phyloP scores from a whole-genome alignment of 306 rosid genomes.

The Sechiopsis laciniata region DNA sequence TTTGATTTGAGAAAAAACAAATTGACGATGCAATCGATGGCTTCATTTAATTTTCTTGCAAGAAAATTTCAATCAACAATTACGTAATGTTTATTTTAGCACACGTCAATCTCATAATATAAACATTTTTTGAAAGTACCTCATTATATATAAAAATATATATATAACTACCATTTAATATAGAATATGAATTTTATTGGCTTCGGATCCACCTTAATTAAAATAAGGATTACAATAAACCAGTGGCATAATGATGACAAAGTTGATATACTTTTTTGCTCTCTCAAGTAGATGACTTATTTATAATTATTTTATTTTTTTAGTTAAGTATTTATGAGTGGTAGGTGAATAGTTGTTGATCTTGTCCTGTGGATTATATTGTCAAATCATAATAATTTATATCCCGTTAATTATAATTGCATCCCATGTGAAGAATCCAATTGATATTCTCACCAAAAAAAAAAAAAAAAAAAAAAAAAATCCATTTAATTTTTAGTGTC shows the following conservation, averaged over 20 bases:
- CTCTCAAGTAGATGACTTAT: too few species aligned
- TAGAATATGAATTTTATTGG: too few species aligned
- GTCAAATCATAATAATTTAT: not conserved
- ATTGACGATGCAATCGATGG: too few species aligned
- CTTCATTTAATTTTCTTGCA: too few species aligned
- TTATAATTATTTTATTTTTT: not conserved
- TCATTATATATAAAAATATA: too few species aligned
- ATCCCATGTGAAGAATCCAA: not conserved
- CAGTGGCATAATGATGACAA: not conserved
- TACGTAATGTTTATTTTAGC: too few species aligned
- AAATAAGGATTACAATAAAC: not conserved
- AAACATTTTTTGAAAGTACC: too few species aligned
- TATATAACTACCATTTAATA: not conserved
- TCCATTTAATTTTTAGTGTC: not conserved
- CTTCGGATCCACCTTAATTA: not conserved
- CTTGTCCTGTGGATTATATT: not conserved
- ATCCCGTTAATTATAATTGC: too few species aligned
- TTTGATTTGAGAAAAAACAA: too few species aligned
- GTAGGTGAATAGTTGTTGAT: not conserved
- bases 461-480: too few species aligned
- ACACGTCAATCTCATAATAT: too few species aligned
- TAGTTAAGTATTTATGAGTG: not conserved
- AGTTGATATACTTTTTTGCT: not conserved
- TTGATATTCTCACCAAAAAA: not conserved
- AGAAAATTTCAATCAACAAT: too few species aligned